Percentiles rank a stretch among this genome's conserved stretches.
These are phyloP conservation scores for Albophoma yamanashiensis DNA, from an alignment of 2,329 filamentous ascomycete genomes.

Conservation along the genomic window DNA sequence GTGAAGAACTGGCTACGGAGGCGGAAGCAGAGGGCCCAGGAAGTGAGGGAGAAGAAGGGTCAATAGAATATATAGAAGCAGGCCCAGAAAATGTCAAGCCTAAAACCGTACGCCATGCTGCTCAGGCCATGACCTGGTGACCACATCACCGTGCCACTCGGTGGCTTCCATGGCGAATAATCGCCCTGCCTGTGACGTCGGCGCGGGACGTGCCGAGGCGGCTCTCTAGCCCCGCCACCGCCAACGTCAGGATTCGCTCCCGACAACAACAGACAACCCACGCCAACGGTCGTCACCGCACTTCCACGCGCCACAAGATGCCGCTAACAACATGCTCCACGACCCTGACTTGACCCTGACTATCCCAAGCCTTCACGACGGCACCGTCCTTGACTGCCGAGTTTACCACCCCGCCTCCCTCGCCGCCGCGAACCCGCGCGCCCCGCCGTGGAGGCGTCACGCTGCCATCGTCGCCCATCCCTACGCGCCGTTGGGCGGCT, in stretches of 20 bases:
- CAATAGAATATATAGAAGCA: neutral
- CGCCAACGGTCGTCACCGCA: neutral
- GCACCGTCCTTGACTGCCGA: constrained; percentile 65
- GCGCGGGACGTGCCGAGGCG: neutral
- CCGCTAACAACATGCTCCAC: constrained; percentile 35
- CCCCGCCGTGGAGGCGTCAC: constrained; percentile 33
- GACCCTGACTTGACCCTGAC: constrained; percentile 55
- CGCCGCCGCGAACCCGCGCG: constrained; percentile 15
- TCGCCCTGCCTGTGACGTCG: neutral
- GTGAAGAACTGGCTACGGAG: constrained; percentile 50
- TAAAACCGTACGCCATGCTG: no score
- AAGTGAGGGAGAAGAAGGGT: constrained; percentile 11
- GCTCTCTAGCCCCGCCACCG: neutral
- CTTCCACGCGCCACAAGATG: constrained; percentile 1
- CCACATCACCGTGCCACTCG: neutral
- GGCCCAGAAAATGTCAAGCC: neutral
- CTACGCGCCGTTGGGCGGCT: constrained; percentile 79
- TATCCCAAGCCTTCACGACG: constrained; percentile 77
- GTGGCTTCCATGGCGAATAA: neutral
- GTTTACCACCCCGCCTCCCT: constrained; percentile 60
- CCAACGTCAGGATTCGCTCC: neutral
- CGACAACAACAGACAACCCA: neutral
- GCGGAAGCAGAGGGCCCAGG: constrained; percentile 31
- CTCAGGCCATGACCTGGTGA: neutral
- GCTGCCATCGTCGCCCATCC: constrained; percentile 72